These are phyloP conservation scores for Diplodia seriata DNA, from an alignment of 2,329 filamentous ascomycete species.

Conservation along the genomic window DNA sequence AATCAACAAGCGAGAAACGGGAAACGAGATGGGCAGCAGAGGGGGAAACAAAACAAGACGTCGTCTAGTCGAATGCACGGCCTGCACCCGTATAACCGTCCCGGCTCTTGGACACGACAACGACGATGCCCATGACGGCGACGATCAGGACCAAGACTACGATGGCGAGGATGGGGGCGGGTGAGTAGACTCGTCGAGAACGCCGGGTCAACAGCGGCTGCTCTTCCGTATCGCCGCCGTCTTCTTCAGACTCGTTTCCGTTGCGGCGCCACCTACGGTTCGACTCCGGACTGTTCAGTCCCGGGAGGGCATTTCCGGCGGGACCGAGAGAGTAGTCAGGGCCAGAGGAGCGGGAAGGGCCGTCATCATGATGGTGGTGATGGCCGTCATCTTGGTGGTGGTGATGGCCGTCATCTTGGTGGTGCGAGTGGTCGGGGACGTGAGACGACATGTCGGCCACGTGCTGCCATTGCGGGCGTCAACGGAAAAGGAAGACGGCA, in stretches of 20 bases:
- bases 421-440: not conserved
- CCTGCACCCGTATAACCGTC: not conserved
- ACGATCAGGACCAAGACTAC: slow-evolving; percentile 1
- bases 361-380: not conserved
- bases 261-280: not conserved
- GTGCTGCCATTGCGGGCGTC: not conserved
- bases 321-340: not conserved
- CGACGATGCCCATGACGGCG: not conserved
- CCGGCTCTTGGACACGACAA: slow-evolving; percentile 2
- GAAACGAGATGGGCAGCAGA: not conserved
- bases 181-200: not conserved
- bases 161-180: slow-evolving; percentile 9
- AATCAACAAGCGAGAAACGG: not conserved
- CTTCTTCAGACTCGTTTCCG: not conserved
- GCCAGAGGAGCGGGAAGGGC: no score
- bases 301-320: not conserved
- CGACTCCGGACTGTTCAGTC: not conserved
- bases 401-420: not conserved
- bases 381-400: not conserved
- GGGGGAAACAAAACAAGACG: not conserved
- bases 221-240: slow-evolving; percentile 2
- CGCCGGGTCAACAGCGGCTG: slow-evolving; percentile 11
- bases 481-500: not conserved
- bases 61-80: not conserved
- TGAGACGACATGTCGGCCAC: not conserved